These are phyloP conservation scores for Thraustotheca clavata DNA, from an alignment of 352 stramenopile species.

Conservation along the genomic window DNA sequence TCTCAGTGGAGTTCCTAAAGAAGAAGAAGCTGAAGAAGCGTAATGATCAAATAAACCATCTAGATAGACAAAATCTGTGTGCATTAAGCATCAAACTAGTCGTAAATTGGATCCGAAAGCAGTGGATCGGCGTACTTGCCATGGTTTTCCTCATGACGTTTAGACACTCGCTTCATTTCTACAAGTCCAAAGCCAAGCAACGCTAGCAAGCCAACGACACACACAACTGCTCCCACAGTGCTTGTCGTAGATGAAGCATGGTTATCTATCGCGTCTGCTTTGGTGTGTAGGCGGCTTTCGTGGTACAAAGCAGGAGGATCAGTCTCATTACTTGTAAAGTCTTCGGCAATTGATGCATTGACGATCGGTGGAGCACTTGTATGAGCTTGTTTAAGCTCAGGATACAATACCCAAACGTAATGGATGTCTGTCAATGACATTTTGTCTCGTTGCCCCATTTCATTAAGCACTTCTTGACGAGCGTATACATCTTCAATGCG, in stretches of 20 bases:
- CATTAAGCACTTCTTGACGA: conserved; percentile 41
- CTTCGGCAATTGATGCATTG: background rate
- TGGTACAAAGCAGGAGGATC: conserved; percentile 25
- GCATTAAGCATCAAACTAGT: conserved; percentile 1
- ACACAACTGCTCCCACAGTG: conserved; percentile 47
- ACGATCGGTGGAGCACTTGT: background rate
- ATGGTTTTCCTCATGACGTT: conserved; percentile 20
- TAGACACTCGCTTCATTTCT: conserved; percentile 19
- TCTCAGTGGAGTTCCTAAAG: background rate
- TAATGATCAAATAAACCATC: background rate
- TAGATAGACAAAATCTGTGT: conserved; percentile 17
- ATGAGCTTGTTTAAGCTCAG: conserved; percentile 31
- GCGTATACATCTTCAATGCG: conserved; percentile 41
- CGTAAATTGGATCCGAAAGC: conserved; percentile 27
- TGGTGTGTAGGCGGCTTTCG: conserved; percentile 54
- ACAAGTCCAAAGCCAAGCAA: conserved; percentile 27
- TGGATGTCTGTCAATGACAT: conserved; percentile 66
- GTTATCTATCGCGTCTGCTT: conserved; percentile 30
- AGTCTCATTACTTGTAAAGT: background rate
- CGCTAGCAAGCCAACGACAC: conserved; percentile 33
- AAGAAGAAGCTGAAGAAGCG: background rate
- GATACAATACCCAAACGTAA: conserved; percentile 64
- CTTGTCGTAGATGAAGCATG: conserved; percentile 24
- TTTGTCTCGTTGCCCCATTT: conserved; percentile 67
- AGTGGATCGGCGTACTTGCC: conserved; percentile 56